Conservation (phyloP, 2,329 filamentous ascomycete species). For the Diplodia sapinea region DNA sequence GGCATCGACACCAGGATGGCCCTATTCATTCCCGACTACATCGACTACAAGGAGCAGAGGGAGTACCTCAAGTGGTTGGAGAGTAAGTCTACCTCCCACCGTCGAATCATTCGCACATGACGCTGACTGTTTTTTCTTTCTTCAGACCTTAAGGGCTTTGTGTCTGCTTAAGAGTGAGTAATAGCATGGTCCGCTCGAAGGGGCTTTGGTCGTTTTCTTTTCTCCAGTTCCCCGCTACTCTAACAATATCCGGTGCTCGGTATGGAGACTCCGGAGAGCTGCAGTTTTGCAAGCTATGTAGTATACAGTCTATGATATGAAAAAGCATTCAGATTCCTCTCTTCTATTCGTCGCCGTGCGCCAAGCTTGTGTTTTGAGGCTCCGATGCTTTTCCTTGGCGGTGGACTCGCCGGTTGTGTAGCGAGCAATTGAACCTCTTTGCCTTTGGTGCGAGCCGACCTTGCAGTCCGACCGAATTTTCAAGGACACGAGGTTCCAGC, state of each 20-base stretch:
- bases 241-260: constrained; percentile 6
- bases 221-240: constrained; percentile 13
- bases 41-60: constrained; percentile 97
- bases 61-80: constrained; percentile 93
- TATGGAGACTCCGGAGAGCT: constrained; percentile 4
- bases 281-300: constrained; percentile 14
- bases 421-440: neutral
- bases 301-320: constrained; percentile 11
- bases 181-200: neutral
- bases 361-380: neutral
- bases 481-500: neutral
- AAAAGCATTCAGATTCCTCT: constrained; percentile 23
- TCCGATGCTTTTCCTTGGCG: neutral
- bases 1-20: constrained; percentile 87
- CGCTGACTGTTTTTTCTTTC: constrained; percentile 35
- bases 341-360: neutral
- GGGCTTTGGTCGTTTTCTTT: neutral
- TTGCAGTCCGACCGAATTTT: neutral
- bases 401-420: neutral
- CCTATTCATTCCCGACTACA: constrained; percentile 92
- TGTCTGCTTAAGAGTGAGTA: constrained; percentile 46
- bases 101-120: neutral
- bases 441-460: neutral
- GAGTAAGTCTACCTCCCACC: constrained; percentile 45
- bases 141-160: constrained; percentile 79